Evolutionary conservation across 2,329 filamentous ascomycete genomes (phyloP).

Genomic region (Phoma sp.): DNA sequence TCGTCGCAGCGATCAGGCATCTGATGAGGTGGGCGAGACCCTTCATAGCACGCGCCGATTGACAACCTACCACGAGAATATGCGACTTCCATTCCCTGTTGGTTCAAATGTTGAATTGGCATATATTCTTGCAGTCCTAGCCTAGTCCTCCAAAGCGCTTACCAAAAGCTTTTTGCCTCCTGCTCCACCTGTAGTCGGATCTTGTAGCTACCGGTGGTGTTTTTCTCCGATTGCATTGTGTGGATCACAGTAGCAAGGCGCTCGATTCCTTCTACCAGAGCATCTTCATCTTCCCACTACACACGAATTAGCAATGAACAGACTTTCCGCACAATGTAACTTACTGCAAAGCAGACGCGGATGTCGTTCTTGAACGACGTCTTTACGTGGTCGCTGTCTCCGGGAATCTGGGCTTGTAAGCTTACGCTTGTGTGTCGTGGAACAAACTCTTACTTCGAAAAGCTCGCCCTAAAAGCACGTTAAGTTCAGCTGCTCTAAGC

Average conservation of each 20-base stretch:
- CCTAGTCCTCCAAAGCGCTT: not conserved
- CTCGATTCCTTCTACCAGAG: slow-evolving; percentile 70
- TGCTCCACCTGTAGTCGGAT: slow-evolving; percentile 18
- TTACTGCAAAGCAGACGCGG: slow-evolving; percentile 43
- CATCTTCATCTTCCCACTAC: slow-evolving; percentile 66
- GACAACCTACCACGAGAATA: not conserved
- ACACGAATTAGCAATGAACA: slow-evolving; percentile 10
- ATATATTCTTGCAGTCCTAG: not conserved
- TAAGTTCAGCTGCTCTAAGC: slow-evolving; percentile 24
- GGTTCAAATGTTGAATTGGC: not conserved
- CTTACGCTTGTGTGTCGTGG: not conserved
- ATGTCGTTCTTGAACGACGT: slow-evolving; percentile 62
- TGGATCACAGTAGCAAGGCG: slow-evolving; percentile 62
- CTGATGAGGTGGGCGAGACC: not conserved
- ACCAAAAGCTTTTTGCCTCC: slow-evolving; percentile 45
- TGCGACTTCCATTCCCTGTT: not conserved
- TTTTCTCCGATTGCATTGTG: slow-evolving; percentile 43
- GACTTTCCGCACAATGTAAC: not conserved
- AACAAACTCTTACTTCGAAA: slow-evolving; percentile 59
- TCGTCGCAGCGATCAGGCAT: slow-evolving; percentile 3
- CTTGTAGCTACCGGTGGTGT: slow-evolving; percentile 22
- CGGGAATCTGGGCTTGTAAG: slow-evolving; percentile 47
- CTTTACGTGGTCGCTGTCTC: slow-evolving; percentile 52
- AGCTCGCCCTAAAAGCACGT: slow-evolving; percentile 62
- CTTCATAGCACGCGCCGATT: not conserved